Evolutionary conservation across 2,329 filamentous ascomycete genomes (phyloP).

Genomic region (Dendryphion nanum): DNA sequence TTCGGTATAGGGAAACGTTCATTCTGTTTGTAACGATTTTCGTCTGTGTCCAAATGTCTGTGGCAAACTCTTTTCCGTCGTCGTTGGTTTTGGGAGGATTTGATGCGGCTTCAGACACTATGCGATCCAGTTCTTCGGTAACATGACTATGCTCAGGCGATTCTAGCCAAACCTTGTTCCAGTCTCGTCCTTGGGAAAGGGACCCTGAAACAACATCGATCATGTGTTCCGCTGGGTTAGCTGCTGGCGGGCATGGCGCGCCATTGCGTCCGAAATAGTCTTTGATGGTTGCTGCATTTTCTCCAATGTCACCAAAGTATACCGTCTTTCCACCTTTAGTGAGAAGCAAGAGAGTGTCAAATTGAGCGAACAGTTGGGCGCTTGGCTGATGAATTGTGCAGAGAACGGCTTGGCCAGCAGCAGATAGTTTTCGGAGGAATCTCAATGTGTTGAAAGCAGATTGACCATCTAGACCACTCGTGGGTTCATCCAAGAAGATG

Average conservation of each 20-base stretch:
- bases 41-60: slow-evolving; percentile 20
- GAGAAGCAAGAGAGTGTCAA: slow-evolving; percentile 74
- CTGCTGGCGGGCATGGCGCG: slow-evolving; percentile 52
- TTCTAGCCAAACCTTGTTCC: slow-evolving; percentile 39
- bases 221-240: slow-evolving; percentile 69
- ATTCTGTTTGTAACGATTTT: slow-evolving; percentile 19
- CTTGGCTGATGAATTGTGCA: slow-evolving; percentile 87
- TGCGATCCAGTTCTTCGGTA: slow-evolving; percentile 32
- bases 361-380: slow-evolving; percentile 76
- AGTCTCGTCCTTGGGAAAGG: slow-evolving; percentile 23
- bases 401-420: slow-evolving; percentile 75
- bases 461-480: slow-evolving; percentile 67
- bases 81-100: slow-evolving; percentile 37
- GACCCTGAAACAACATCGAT: slow-evolving; percentile 66
- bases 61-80: slow-evolving; percentile 38
- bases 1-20: slow-evolving; percentile 21
- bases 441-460: slow-evolving; percentile 69
- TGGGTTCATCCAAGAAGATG: slow-evolving; percentile 75
- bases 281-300: slow-evolving; percentile 65
- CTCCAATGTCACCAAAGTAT: slow-evolving; percentile 78
- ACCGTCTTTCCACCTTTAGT: slow-evolving; percentile 73
- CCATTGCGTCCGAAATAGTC: slow-evolving; percentile 49
- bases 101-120: slow-evolving; percentile 37
- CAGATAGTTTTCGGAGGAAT: slow-evolving; percentile 68
- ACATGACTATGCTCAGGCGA: slow-evolving; percentile 31